These are phyloP conservation scores for Hypomyces rosellus DNA, from an alignment of 2,329 filamentous ascomycete species.

Conservation along the genomic window DNA sequence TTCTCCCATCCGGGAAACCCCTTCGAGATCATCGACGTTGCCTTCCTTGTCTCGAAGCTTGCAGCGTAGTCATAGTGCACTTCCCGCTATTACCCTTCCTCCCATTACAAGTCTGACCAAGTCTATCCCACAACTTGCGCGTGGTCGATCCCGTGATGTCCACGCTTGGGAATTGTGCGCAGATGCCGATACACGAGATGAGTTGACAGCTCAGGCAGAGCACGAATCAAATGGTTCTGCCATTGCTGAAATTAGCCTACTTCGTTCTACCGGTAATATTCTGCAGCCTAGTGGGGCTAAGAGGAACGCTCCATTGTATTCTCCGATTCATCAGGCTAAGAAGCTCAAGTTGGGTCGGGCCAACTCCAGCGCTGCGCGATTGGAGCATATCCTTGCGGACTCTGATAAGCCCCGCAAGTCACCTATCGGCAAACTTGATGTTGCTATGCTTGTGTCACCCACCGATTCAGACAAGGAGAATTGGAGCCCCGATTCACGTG, in stretches of 20 bases:
- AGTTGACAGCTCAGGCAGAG: slow-evolving; percentile 73
- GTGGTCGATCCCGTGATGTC: slow-evolving; percentile 77
- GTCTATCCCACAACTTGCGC: slow-evolving; percentile 49
- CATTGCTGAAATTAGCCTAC: slow-evolving; percentile 71
- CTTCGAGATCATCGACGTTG: slow-evolving; percentile 40
- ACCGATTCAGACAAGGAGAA: slow-evolving; percentile 93
- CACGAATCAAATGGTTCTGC: slow-evolving; percentile 75
- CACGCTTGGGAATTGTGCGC: slow-evolving; percentile 89
- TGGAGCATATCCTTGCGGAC: slow-evolving; percentile 41
- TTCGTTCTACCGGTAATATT: slow-evolving; percentile 59
- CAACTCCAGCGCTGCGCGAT: slow-evolving; percentile 54
- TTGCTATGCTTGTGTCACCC: slow-evolving; percentile 33
- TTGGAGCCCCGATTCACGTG: slow-evolving; percentile 56
- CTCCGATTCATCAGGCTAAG: slow-evolving; percentile 42
- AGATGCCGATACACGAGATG: slow-evolving; percentile 71
- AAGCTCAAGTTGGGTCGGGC: slow-evolving; percentile 56
- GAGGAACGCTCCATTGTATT: slow-evolving; percentile 49
- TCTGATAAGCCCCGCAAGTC: slow-evolving; percentile 20
- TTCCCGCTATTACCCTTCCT: slow-evolving; percentile 52
- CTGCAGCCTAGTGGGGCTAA: slow-evolving; percentile 55
- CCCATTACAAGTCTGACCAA: slow-evolving; percentile 48
- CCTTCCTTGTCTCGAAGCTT: slow-evolving; percentile 47
- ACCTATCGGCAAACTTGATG: slow-evolving; percentile 29
- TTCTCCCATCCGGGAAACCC: slow-evolving; percentile 53
- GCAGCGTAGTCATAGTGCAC: slow-evolving; percentile 65